Evolutionary conservation across 805 yeast species (phyloP).

Genomic region (Wickerhamiella nectarea): DNA sequence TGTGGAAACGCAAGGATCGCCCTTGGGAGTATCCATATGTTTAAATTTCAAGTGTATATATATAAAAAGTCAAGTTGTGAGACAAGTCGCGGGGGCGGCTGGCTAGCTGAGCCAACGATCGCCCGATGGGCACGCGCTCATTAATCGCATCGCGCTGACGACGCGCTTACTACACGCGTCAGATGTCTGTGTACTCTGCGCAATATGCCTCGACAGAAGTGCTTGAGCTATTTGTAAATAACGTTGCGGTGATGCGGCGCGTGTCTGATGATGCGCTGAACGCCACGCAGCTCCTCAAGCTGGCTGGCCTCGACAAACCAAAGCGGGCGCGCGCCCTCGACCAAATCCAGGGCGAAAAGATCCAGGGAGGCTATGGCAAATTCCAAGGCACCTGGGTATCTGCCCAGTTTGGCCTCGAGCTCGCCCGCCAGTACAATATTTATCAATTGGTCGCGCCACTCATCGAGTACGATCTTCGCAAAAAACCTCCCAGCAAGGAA

Average conservation of each 20-base stretch:
- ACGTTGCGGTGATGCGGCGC: conserved; percentile 55
- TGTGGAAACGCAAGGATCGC: conserved; percentile 83
- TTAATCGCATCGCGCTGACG: no score
- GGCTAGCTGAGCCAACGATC: no score
- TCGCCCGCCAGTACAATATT: conserved; percentile 49
- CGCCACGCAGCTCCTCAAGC: conserved; percentile 57
- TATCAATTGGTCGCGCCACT: conserved; percentile 40
- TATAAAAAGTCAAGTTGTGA: not conserved
- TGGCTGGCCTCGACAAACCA: conserved; percentile 55
- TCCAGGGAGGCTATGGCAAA: conserved; percentile 63
- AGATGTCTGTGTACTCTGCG: conserved; percentile 35
- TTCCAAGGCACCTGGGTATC: conserved; percentile 48
- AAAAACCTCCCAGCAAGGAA: conserved; percentile 15
- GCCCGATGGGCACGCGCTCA: no score
- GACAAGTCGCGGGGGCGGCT: not conserved
- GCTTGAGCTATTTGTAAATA: conserved; percentile 45
- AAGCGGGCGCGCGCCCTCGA: conserved; percentile 51
- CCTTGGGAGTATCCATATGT: conserved; percentile 70
- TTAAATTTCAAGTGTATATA: not conserved
- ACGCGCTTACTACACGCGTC: no score
- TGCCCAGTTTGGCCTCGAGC: conserved; percentile 40
- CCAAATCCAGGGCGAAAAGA: conserved; percentile 54
- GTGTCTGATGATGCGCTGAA: conserved; percentile 51
- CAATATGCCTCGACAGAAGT: conserved; percentile 51
- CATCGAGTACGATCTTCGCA: conserved; percentile 32